Base-by-base conservation (phyloP, 139 green algal genomes). In the Chlorella sp. region DNA sequence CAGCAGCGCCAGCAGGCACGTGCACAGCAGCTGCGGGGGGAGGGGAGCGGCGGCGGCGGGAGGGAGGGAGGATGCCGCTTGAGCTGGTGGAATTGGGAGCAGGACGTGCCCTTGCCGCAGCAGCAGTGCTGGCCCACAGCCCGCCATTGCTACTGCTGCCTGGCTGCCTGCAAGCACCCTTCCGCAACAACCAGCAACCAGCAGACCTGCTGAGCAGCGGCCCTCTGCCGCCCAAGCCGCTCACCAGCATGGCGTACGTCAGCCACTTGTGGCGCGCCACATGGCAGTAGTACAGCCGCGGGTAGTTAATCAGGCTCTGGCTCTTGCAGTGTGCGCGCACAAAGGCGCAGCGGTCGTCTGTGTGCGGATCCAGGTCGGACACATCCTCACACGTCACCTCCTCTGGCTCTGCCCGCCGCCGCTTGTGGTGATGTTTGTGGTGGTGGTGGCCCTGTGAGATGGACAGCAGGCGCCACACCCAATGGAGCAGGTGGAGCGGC, bases 221-320 rank as follows among this genome's bases (percentile, higher is more conserved):
- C 2, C 13, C 51, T 60, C 51, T 3, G 51, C 51, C 24, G 51
- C 51, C 13, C 51, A 11, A 8, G 46, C 46, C 11, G 13, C 51
- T 65, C 65, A 84, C 85, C 60, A 80, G 34, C 64, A 85, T 60
- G 11, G 14, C 51, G 24, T 60, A 60, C 14, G 51, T 60, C 11
- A 60, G 51, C 51, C 51, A 60, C 51, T 60, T 60, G 51, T 68
- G 69, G 19, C 76, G 76, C 24, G 41, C 40, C 5, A 82, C 86
- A 40, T 83, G n/a, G 78, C 91, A 94, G 74, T 88, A 94, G 87
- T 90, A 94, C 1, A 93, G 43, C 6, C 34, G 14, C 3, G 90
- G 36, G 46, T 91, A 93, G 38, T 76, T 26, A 40, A 93, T 54
- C 30, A 91, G 46, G 41, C 81, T 73, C 26, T 87, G 84, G 80